These are phyloP conservation scores for Musa schizocarpa DNA, from an alignment of 176 grass and related monocot genomes.

Conservation along the genomic window DNA sequence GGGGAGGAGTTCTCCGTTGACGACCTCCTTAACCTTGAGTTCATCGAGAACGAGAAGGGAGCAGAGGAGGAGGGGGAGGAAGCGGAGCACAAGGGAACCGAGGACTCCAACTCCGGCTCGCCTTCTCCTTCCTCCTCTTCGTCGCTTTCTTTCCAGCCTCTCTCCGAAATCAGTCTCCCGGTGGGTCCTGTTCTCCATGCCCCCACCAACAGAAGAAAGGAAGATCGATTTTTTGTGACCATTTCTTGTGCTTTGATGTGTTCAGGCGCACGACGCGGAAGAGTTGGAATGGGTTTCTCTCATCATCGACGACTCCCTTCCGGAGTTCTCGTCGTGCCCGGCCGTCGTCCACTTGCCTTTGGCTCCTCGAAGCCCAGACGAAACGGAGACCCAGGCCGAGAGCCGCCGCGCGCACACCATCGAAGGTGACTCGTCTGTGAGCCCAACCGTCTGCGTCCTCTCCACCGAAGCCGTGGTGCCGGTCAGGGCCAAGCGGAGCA, in stretches of 20 bases:
- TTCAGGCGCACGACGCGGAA: conserved; percentile 69
- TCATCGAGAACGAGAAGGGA: conserved; percentile 36
- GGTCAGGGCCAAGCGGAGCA: conserved; percentile 78
- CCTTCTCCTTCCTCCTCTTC: conserved; percentile 13
- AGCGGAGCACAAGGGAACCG: neutral
- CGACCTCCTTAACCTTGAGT: conserved; percentile 80
- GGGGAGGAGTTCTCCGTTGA: conserved; percentile 70
- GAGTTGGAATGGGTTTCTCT: conserved; percentile 93
- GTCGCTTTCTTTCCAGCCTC: conserved; percentile 28
- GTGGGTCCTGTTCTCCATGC: conserved; percentile 18
- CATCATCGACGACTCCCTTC: conserved; percentile 85
- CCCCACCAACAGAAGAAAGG: neutral
- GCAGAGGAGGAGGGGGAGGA: conserved; percentile 14
- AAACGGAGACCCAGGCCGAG: neutral
- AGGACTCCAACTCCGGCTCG: neutral
- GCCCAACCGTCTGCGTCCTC: conserved; percentile 56
- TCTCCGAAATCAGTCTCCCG: conserved; percentile 57
- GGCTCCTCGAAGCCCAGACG: neutral
- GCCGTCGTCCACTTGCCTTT: conserved; percentile 17
- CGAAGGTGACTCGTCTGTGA: conserved; percentile 6
- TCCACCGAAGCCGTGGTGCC: conserved; percentile 57
- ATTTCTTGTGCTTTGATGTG: conserved; percentile 14
- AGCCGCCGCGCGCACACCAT: neutral
- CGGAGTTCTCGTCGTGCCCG: conserved; percentile 36
- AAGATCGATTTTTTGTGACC: conserved; percentile 15